Conservation (phyloP, 2,329 filamentous ascomycete species). For the Pyrenophora seminiperda region DNA sequence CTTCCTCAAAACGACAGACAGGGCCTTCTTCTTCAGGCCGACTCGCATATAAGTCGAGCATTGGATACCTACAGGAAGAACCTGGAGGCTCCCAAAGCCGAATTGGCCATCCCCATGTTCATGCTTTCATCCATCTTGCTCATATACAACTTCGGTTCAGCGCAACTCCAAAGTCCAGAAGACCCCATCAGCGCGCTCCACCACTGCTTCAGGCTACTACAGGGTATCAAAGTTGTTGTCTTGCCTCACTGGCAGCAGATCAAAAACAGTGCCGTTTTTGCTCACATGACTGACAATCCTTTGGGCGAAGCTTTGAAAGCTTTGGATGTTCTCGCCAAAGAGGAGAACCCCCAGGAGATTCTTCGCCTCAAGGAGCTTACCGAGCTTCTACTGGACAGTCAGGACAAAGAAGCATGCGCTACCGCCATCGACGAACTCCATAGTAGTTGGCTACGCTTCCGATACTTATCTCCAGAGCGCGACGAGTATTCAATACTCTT, state of each 20-base stretch:
- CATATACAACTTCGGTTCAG: conserved; percentile 38
- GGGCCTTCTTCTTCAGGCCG: conserved; percentile 33
- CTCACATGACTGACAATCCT: conserved; percentile 21
- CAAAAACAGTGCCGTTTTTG: conserved; percentile 24
- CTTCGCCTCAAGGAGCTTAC: conserved; percentile 31
- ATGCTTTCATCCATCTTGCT: conserved; percentile 35
- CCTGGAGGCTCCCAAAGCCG: conserved; percentile 26
- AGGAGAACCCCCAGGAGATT: conserved; percentile 28
- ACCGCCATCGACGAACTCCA: conserved; percentile 35
- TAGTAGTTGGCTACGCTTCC: conserved; percentile 23
- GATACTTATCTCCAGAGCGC: conserved; percentile 22
- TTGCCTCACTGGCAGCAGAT: conserved; percentile 30
- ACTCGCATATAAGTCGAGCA: conserved; percentile 35
- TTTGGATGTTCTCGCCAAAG: conserved; percentile 18
- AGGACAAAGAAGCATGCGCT: conserved; percentile 29
- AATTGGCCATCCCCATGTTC: conserved; percentile 38
- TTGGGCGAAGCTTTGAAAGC: conserved; percentile 14
- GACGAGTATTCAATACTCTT: conserved; percentile 35
- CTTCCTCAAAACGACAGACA: conserved; percentile 27
- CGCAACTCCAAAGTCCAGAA: conserved; percentile 33
- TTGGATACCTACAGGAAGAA: conserved; percentile 32
- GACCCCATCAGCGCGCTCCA: conserved; percentile 36
- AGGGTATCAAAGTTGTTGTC: conserved; percentile 35
- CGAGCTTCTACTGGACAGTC: conserved; percentile 24
- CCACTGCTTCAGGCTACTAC: conserved; percentile 37